Base-by-base conservation (phyloP, 2,329 filamentous ascomycete genomes). In the Penicillium glabrum region DNA sequence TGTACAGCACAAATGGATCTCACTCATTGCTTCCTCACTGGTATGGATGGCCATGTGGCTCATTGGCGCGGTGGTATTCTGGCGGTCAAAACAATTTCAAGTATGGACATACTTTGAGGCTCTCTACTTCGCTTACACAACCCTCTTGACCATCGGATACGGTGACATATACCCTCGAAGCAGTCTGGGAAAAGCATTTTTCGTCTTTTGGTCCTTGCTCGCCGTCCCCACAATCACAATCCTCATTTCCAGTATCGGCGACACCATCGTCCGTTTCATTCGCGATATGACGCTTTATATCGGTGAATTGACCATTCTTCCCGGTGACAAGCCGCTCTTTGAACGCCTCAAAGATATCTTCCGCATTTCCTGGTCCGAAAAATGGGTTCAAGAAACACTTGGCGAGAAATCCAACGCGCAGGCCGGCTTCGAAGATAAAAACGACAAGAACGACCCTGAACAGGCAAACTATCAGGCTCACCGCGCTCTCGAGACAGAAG, bases 221-320 rank as follows among this genome's bases (percentile, higher is more conserved):
- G 74, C 74, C 19, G 66, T 77, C 3, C 74, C 74, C 14, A 71
- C 73, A 2, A 69, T 75, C 45, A 77, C 74, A 0, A 72, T 77
- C 14, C 66, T 77, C n/a, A 73, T 77, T 23, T 72, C 73, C 9
- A 72, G 70, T 41, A 70, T 77, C 37, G 71, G 72, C 10, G 72
- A 75, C 49, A 75, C 73, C 0, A 57, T 77, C 10, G 80, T 85
- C 57, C 82, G 82, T 57, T 72, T 73, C 9, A 79, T 86, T 68
- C 78, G 79, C 23, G 81, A 85, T 47, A 56, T 80, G n/a, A 83
- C 82, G 0, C 78, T 82, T n/a, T 83, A 79, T 75, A 58, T 84
- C 5, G 83, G 81, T 13, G 79, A 81, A 29, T 61, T 84, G 24
- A 85, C 83, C 2, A 77, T 85, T 19, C 67, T 85, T 1, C 83